These are phyloP conservation scores for Schizosaccharomyces japonicus DNA, from an alignment of 805 yeast genomes.

Conservation along the genomic window DNA sequence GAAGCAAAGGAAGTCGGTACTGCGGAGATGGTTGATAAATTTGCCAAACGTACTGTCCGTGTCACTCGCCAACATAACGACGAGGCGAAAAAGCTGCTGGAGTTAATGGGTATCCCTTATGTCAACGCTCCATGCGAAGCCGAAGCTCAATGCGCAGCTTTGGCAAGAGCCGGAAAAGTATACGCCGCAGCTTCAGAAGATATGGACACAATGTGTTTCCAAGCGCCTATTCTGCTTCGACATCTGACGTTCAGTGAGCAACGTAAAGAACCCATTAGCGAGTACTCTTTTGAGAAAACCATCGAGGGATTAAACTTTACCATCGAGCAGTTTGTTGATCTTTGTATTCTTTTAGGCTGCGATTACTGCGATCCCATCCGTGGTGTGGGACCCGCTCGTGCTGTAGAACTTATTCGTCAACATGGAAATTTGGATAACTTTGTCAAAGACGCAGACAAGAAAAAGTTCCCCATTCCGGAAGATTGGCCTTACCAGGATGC, in stretches of 20 bases:
- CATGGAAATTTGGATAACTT: constrained; percentile 39
- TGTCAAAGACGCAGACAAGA: constrained; percentile 26
- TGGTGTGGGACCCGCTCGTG: constrained; percentile 93
- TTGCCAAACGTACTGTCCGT: constrained; percentile 67
- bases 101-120: constrained; percentile 84
- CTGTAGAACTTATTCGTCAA: constrained; percentile 65
- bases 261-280: constrained; percentile 75
- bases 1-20: constrained; percentile 61
- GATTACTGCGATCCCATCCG: constrained; percentile 89
- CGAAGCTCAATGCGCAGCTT: constrained; percentile 90
- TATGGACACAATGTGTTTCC: constrained; percentile 92
- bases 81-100: constrained; percentile 62
- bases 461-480: constrained; percentile 69
- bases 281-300: constrained; percentile 42
- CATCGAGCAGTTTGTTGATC: constrained; percentile 45
- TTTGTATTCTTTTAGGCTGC: constrained; percentile 84
- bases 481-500: constrained; percentile 87
- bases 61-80: constrained; percentile 82
- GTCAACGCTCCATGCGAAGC: constrained; percentile 95
- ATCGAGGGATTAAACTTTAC: constrained; percentile 42
- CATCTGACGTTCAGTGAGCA: constrained; percentile 89
- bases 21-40: constrained; percentile 47
- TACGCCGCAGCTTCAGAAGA: constrained; percentile 96
- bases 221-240: constrained; percentile 59
- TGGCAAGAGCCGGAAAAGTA: constrained; percentile 65